Base-by-base conservation (phyloP, 148 eudicot genomes). In the Vaccinium macrocarpon region DNA sequence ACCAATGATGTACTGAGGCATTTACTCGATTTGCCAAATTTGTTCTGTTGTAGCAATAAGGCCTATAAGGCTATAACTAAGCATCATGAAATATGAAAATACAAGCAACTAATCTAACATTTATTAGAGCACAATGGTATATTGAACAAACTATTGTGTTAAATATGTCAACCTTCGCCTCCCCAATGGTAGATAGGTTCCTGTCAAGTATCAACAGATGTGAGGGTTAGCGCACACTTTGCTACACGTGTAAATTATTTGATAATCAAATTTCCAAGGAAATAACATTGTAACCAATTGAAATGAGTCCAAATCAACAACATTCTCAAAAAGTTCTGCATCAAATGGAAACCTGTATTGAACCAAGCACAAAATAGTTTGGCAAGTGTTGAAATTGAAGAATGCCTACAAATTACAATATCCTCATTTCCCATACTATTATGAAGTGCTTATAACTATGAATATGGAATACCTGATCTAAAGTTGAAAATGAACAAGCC, bases 1-100 rank as follows among this genome's bases (percentile, higher is more conserved):
- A 19, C 85, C 84, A 23, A 83, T 55, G 46, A 94, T 89, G 32
- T 85, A 79, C 81, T 0, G 93, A 83, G 68, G 95, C 97, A 79
- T 90, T 89, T 9, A 86, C 90, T 56, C 94, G 80, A 84, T 89
- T 88, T 4, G 86, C 64, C 70, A 91, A 68, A 84, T 91, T 92
- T 87, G 93, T 88, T 68, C 88, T 86, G 23, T 78, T 78, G 71
- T 85, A 32, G 1, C 35, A 74, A 35, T 32, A 32, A 32, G 35
- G 35, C 35, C 84, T 80, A 78, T 86, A 89, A 59, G 56, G 16
- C 84, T 81, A 12, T 48, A 27, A 23, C 52, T 76, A 21, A 53
- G 15, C 76, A 82, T 48, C 76, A 82, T n/a, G 13, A 73, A 81
- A 75, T 6, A 2, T 16, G 42, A 49, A 32, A 81, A 25, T 19